Conservation (phyloP, 1,284 basidiomycete genomes). For the Melampsora abietis-canadensis region DNA sequence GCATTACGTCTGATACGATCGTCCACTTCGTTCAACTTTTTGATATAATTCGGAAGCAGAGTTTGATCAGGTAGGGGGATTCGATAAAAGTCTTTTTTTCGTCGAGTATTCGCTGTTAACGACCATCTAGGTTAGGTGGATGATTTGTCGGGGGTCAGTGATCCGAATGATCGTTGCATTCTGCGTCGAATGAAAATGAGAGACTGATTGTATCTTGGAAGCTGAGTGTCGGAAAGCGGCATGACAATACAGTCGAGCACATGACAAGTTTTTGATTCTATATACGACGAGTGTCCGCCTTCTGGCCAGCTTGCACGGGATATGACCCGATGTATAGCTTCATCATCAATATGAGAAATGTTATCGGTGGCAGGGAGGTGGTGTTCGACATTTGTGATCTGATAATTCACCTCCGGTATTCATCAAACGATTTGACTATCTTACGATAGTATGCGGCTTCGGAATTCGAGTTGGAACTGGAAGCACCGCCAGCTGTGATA, state of each 20-base stretch:
- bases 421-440: slow-evolving; percentile 32
- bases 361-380: neutral
- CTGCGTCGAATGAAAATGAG: too few relatives aligned
- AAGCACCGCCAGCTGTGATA: too few relatives aligned
- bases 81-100: slow-evolving; percentile 30
- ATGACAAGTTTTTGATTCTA: too few relatives aligned
- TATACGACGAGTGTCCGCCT: too few relatives aligned
- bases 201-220: neutral
- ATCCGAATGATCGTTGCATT: too few relatives aligned
- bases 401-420: slow-evolving; percentile 24
- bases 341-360: neutral
- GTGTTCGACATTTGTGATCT: neutral
- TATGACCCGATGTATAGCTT: neutral
- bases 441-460: slow-evolving; percentile 24
- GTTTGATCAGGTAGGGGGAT: slow-evolving; percentile 18
- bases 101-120: slow-evolving; percentile 22
- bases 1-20: slow-evolving; percentile 35
- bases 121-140: slow-evolving; percentile 10
- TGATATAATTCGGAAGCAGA: slow-evolving; percentile 14
- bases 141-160: too few relatives aligned
- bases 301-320: neutral
- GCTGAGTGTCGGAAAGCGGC: neutral
- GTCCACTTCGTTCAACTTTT: slow-evolving; percentile 32
- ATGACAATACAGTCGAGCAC: too few relatives aligned
- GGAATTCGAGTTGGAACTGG: neutral